These are phyloP conservation scores for Blepharisma undulans DNA, from an alignment of 169 alveolate genomes.

Conservation along the genomic window DNA sequence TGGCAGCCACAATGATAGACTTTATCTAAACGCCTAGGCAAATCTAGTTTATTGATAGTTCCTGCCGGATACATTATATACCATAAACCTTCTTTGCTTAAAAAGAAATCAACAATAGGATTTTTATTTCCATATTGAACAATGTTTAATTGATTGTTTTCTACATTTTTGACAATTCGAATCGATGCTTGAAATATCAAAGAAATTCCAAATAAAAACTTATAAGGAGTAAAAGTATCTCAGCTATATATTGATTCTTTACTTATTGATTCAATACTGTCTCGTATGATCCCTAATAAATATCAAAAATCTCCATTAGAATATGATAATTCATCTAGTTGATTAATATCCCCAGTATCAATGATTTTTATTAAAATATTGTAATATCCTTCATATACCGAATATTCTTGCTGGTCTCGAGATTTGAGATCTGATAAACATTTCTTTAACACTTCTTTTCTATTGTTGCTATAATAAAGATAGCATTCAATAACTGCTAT, in stretches of 20 bases:
- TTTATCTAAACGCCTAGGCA: not conserved
- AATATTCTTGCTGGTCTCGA: not conserved
- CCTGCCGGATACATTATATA: not conserved
- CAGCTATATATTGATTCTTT: no score
- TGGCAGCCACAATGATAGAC: not conserved
- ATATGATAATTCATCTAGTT: not conserved
- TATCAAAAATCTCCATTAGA: not conserved
- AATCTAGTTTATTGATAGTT: not conserved
- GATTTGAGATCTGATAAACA: not conserved
- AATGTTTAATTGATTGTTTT: not conserved
- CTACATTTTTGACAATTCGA: not conserved
- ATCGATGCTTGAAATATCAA: not conserved
- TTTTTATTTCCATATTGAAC: not conserved
- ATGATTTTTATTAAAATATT: not conserved
- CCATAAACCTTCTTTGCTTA: not conserved
- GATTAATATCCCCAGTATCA: not conserved
- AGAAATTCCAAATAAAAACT: not conserved
- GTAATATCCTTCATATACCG: not conserved
- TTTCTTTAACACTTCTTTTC: not conserved
- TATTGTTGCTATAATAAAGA: not conserved
- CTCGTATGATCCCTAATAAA: not conserved
- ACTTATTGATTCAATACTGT: not conserved
- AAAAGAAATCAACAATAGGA: not conserved
- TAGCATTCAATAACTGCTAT: not conserved
- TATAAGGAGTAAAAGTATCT: not conserved